Evolutionary conservation across 78 protist genomes (phyloP).

Genomic region (Acrasis kona): DNA sequence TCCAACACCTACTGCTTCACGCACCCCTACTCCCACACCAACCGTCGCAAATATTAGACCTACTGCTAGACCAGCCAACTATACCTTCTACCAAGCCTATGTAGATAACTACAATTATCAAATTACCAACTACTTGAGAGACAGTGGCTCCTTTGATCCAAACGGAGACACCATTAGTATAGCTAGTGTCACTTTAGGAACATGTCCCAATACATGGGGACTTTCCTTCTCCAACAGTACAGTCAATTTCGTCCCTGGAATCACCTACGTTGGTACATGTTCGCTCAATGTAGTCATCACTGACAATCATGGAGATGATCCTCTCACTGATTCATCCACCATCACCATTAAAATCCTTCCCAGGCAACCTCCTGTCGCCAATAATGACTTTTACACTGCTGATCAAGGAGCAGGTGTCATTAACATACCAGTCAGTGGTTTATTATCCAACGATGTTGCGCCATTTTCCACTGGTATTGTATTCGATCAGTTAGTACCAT

Average conservation of each 20-base stretch:
- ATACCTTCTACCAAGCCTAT: not conserved
- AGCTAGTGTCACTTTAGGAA: not conserved
- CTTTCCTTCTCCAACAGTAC: no score
- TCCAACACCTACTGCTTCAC: no score
- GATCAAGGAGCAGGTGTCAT: not conserved
- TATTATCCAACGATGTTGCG: not conserved
- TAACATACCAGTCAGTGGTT: not conserved
- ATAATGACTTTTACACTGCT: not conserved
- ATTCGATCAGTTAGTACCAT: not conserved
- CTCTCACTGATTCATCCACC: not conserved
- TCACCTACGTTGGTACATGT: not conserved
- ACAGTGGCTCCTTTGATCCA: not conserved
- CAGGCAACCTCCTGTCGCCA: not conserved
- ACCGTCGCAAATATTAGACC: not conserved
- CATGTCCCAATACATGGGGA: not conserved
- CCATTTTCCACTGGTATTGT: not conserved
- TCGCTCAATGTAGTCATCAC: no score
- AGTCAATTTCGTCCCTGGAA: no score
- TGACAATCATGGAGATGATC: not conserved
- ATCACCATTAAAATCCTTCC: not conserved
- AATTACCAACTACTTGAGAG: no score
- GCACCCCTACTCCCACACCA: no score
- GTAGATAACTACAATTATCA: not conserved
- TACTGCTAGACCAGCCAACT: not conserved
- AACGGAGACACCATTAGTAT: no score